Base-by-base conservation (phyloP, 1,139 yeast genomes). In the Taphrina populina region DNA sequence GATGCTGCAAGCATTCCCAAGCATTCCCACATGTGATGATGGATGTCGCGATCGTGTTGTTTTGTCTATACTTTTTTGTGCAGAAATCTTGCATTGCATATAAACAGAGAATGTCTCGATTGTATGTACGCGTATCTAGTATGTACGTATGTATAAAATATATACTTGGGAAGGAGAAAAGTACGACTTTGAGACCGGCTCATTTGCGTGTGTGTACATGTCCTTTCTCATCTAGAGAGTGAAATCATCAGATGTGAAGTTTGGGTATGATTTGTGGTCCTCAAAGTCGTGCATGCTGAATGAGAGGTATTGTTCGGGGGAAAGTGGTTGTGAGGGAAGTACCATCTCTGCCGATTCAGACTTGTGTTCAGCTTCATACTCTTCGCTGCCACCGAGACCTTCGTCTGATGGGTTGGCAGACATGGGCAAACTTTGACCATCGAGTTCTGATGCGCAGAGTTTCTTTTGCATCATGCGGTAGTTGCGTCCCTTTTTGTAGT, bases 401-500 rank as follows among this genome's bases (percentile, higher is more conserved):
- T 43, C 47, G 36, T 43, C 47, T 6, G 47, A 43, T 4, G 37
- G 23, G 17, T 35, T 24, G 7, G 39, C 15, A 15, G 37, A 21
- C 21, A 37, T 29, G 7, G 44, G 11, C 24, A 13, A 15, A 19
- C 23, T 37, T 27, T 44, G 29, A 6, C 34, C 51, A 24, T 37
- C 36, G 26, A 37, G 30, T n/a, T 36, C 54, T n/a, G 32, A 11
- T 17, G 36, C 13, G 6, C 46, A 39, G 36, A 41, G 19, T 30
- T 33, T 30, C 40, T 49, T 49, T 15, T 23, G 23, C 54, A 49
- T 49, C 54, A 39, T 39, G 33, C 44, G 15, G 43, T 40, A 37
- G 17, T 49, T 49, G 13, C 57, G 24, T 17, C 57, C 57, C 36
- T 26, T 33, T 32, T 47, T 46, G 37, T 33, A 35, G 67, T 88